These are phyloP conservation scores for Ceratocystis alfenasii DNA, from an alignment of 2,329 filamentous ascomycete species.

Conservation along the genomic window DNA sequence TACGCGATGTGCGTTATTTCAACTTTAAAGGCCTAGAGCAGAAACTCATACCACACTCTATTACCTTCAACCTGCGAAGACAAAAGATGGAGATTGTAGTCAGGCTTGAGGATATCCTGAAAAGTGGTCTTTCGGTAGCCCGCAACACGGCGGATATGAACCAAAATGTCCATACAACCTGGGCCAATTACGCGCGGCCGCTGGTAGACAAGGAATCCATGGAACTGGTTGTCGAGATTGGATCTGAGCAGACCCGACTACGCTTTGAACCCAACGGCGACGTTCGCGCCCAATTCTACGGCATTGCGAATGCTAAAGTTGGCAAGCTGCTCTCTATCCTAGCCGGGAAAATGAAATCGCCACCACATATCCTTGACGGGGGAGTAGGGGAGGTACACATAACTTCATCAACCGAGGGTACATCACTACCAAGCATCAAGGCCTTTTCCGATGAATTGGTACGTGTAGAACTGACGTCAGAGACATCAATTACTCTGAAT, in stretches of 20 bases:
- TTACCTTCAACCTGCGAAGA: slow-evolving; percentile 61
- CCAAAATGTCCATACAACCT: slow-evolving; percentile 31
- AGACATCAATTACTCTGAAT: slow-evolving; percentile 49
- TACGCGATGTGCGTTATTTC: slow-evolving; percentile 84
- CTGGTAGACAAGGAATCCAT: slow-evolving; percentile 58
- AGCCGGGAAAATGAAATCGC: slow-evolving; percentile 64
- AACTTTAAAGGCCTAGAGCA: slow-evolving; percentile 88
- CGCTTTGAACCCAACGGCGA: slow-evolving; percentile 33
- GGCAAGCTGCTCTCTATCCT: slow-evolving; percentile 66
- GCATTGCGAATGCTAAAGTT: slow-evolving; percentile 56
- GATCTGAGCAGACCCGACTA: slow-evolving; percentile 50
- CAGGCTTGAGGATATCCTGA: slow-evolving; percentile 74
- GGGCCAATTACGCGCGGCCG: slow-evolving; percentile 71
- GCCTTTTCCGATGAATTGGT: slow-evolving; percentile 60
- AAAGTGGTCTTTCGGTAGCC: slow-evolving; percentile 67
- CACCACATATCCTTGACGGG: slow-evolving; percentile 27
- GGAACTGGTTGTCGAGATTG: slow-evolving; percentile 72
- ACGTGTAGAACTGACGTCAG: slow-evolving; percentile 46
- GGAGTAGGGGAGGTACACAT: background rate
- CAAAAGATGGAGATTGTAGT: slow-evolving; percentile 63
- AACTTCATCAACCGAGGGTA: too few relatives aligned
- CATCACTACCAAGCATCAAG: slow-evolving; percentile 32
- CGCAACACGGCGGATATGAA: slow-evolving; percentile 40
- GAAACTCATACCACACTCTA: slow-evolving; percentile 63
- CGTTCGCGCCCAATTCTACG: slow-evolving; percentile 59